Percentiles rank a stretch among this genome's conserved stretches.
These are phyloP conservation scores for Leishmania amazonensis DNA, from an alignment of 208 protist species.

Conservation along the genomic window DNA sequence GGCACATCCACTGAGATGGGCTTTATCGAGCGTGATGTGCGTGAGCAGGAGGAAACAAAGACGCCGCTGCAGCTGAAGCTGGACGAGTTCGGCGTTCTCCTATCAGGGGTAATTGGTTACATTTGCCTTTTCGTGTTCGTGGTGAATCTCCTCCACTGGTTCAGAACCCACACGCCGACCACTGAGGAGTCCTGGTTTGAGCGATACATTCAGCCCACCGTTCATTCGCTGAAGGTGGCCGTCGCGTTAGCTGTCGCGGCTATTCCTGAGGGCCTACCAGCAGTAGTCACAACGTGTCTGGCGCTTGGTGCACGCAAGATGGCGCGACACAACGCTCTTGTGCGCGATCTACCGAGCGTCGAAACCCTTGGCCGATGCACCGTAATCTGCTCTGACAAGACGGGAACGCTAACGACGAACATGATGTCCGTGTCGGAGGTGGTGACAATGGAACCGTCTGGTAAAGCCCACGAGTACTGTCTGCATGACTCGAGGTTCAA, in stretches of 20 bases:
- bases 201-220: conserved; percentile 57
- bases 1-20: conserved; percentile 95
- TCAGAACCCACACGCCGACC: conserved; percentile 76
- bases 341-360: conserved; percentile 95
- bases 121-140: conserved; percentile 91
- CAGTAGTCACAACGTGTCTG: conserved; percentile 96
- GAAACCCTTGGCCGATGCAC: conserved; percentile 98
- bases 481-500: conserved; percentile 67
- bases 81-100: conserved; percentile 94
- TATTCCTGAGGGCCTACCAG: conserved; percentile 98
- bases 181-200: conserved; percentile 54
- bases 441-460: conserved; percentile 36
- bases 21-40: conserved; percentile 88
- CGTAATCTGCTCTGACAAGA: conserved; percentile 99
- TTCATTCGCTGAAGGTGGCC: conserved; percentile 96
- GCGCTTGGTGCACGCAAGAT: conserved; percentile 96
- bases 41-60: conserved; percentile 85
- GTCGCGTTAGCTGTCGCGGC: conserved; percentile 97
- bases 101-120: conserved; percentile 92
- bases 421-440: conserved; percentile 95
- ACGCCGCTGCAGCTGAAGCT: conserved; percentile 97
- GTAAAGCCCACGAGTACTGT: conserved; percentile 33
- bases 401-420: conserved; percentile 99
- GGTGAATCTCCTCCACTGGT: conserved; percentile 90
- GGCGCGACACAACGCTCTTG: conserved; percentile 95